Conservation (phyloP, 345 rosid species). For the Cardiospermum halicacabum region DNA sequence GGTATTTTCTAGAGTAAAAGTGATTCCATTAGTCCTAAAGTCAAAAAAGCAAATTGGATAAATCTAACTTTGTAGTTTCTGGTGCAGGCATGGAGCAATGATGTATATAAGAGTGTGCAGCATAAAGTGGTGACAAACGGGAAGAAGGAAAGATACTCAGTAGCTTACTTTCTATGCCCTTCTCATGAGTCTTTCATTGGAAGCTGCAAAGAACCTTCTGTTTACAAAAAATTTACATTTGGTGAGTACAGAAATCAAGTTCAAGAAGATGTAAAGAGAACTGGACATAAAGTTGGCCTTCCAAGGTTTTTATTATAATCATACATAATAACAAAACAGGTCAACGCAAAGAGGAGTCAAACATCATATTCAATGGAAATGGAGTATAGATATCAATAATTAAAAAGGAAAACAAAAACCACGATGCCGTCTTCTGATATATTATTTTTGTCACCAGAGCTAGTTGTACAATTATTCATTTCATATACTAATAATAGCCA, state of each 20-base stretch:
- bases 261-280: constrained; percentile 51
- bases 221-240: constrained; percentile 56
- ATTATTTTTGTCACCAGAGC: neutral
- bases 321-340: neutral
- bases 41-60: too few species aligned
- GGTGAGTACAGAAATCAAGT: constrained; percentile 54
- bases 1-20: constrained; percentile 25
- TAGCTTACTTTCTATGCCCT: constrained; percentile 70
- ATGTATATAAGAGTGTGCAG: constrained; percentile 57
- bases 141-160: constrained; percentile 45
- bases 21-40: neutral
- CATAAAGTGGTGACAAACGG: constrained; percentile 51
- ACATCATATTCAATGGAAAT: constrained; percentile 1
- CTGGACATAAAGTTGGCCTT: constrained; percentile 59
- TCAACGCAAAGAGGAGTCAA: neutral
- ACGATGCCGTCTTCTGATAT: neutral
- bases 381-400: neutral
- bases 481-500: neutral
- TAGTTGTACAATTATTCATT: neutral
- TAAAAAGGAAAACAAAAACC: neutral
- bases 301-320: constrained; percentile 38
- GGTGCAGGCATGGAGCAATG: constrained; percentile 69
- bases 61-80: neutral
- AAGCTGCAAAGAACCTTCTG: constrained; percentile 43
- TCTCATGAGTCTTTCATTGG: constrained; percentile 45